These are phyloP conservation scores for Primulina eburnea DNA, from an alignment of 257 asterid species.

Conservation along the genomic window DNA sequence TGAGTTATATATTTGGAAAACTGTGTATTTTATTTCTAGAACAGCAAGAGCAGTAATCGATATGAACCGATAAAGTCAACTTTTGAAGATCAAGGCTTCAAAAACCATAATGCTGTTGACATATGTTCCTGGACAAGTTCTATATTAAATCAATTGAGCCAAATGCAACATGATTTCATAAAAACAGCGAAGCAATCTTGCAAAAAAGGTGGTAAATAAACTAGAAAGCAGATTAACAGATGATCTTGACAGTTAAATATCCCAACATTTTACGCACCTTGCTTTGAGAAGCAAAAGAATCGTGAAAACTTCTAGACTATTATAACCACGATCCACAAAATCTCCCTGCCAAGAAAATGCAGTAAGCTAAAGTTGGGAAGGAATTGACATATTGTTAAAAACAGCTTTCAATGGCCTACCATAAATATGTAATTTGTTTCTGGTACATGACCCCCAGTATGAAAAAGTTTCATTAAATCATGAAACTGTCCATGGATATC, in stretches of 20 bases:
- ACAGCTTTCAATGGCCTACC: conserved; percentile 41
- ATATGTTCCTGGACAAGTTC: conserved; percentile 14
- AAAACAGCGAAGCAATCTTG: neutral
- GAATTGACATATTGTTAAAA: neutral
- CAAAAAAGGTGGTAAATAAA: neutral
- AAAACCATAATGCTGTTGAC: conserved; percentile 12
- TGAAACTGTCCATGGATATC: conserved; percentile 98
- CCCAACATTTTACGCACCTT: conserved; percentile 48
- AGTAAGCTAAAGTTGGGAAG: conserved; percentile 12
- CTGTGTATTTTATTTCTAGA: neutral
- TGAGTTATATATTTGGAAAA: neutral
- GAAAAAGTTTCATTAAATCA: conserved; percentile 96
- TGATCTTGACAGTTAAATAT: conserved; percentile 3
- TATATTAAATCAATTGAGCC: conserved; percentile 17
- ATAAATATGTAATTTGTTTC: conserved; percentile 95
- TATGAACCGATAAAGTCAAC: neutral
- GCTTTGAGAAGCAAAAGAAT: conserved; percentile 96
- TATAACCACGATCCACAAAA: conserved; percentile 98
- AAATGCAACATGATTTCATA: neutral
- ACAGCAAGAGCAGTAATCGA: neutral
- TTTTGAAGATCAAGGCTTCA: conserved; percentile 11
- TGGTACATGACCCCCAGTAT: conserved; percentile 99
- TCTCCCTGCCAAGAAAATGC: conserved; percentile 66
- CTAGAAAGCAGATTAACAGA: conserved; percentile 9
- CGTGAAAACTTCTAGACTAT: conserved; percentile 94